Percentiles rank a stretch among this genome's conserved stretches.
Conservation (phyloP, 2,329 filamentous ascomycete species). For the Xylaria sp. region DNA sequence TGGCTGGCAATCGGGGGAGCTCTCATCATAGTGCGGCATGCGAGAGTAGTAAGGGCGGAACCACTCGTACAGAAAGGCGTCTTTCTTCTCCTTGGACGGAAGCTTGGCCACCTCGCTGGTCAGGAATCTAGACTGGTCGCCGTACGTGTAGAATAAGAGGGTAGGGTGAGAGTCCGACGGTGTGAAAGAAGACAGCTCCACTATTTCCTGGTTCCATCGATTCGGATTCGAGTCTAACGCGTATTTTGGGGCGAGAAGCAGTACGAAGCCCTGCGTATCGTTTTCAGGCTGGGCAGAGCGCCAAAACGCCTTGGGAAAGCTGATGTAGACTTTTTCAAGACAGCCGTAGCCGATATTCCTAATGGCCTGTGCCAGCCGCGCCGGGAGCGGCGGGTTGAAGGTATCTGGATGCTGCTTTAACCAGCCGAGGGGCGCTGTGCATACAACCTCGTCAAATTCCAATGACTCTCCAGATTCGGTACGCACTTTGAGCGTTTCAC, state of each 20-base stretch:
- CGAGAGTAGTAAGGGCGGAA: slow-evolving; percentile 82
- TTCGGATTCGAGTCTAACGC: slow-evolving; percentile 67
- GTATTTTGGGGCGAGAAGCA: slow-evolving; percentile 80
- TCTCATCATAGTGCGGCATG: slow-evolving; percentile 72
- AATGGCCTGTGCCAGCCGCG: slow-evolving; percentile 68
- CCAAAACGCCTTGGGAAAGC: slow-evolving; percentile 83
- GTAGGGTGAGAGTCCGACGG: slow-evolving; percentile 74
- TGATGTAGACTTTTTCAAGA: slow-evolving; percentile 77
- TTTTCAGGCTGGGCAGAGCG: slow-evolving; percentile 53
- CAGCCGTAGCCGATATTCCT: slow-evolving; percentile 74
- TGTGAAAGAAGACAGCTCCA: slow-evolving; percentile 78
- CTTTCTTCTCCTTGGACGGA: slow-evolving; percentile 58
- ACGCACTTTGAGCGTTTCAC: slow-evolving; percentile 55
- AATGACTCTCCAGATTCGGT: slow-evolving; percentile 57
- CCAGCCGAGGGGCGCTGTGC: slow-evolving; percentile 76
- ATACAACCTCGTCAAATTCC: slow-evolving; percentile 73
- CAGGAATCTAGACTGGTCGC: slow-evolving; percentile 67
- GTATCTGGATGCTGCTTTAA: slow-evolving; percentile 66
- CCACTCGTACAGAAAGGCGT: slow-evolving; percentile 69
- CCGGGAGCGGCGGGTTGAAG: slow-evolving; percentile 70
- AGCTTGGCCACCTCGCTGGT: slow-evolving; percentile 58
- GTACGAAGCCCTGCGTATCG: slow-evolving; percentile 72
- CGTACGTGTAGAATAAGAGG: slow-evolving; percentile 84
- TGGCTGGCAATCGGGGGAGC: slow-evolving; percentile 68
- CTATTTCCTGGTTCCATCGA: slow-evolving; percentile 78